Evolutionary conservation across 176 grass and related monocot species (phyloP), one percentile per base, ranked within the genome.

Genomic region (Olyra latifolia): DNA sequence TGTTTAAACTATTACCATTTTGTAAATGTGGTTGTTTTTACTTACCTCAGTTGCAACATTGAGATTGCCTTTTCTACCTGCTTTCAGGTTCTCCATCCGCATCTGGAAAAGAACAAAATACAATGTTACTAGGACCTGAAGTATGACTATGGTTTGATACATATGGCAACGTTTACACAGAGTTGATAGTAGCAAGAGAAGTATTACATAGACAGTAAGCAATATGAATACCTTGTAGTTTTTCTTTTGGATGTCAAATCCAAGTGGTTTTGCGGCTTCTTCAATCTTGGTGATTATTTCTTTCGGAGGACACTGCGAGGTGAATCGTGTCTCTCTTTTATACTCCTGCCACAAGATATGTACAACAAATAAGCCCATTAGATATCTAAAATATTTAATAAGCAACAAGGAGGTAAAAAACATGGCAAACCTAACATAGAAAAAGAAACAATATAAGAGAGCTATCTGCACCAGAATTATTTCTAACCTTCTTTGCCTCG

Each of bases 11-110:
- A 32, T 79, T 80, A 62, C 12, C 77, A 32, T 79, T 80, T 85
- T 66, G 56, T 56, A 23, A 23, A 20, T 0, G 9, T 14, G 55
- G 53, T 78, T 78, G 39, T 85, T 86, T 75, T 64, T 27, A 41
- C 53, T 49, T 62, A 91, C 95, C 93, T 99, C 92, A 73, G 96
- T 99, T 58, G 96, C 86, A 72, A 99, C 93, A 91, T 95, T 99
- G 52, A 99, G 90, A 91, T 99, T 99, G 72, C 96, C 96, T 77
- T 99, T 99, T 78, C 96, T 91, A 49, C 96, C 96, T 73, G 96
- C 96, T 91, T 93, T 99, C 0, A 89, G 56, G 28, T 95, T 99
- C 72, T 99, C 86, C 83, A 99, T 89, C 66, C 80, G 79, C 96
- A 99, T 95, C 96, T 99, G 71, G 60, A 88, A 58, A 46, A 39